Evolutionary conservation across 208 protist species (phyloP).

Genomic region (Leishmania tarentolae): DNA sequence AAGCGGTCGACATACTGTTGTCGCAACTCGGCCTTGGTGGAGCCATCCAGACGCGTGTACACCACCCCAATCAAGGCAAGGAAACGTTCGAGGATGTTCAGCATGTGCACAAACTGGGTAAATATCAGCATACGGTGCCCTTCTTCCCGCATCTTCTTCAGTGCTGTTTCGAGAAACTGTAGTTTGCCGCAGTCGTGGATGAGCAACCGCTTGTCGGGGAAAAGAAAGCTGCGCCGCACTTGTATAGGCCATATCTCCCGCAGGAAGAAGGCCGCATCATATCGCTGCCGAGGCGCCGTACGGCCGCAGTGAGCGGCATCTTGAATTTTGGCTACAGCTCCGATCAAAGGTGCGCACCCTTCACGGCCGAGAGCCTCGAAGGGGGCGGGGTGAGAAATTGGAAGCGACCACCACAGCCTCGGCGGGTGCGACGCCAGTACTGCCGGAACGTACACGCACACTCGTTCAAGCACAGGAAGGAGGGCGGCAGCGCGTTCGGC

Average conservation of each 20-base stretch:
- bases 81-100: slow-evolving; percentile 98
- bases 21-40: slow-evolving; percentile 88
- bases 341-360: slow-evolving; percentile 46
- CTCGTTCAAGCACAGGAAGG: slow-evolving; percentile 47
- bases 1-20: slow-evolving; percentile 95
- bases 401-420: slow-evolving; percentile 47
- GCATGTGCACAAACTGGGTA: slow-evolving; percentile 97
- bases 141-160: slow-evolving; percentile 74
- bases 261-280: slow-evolving; percentile 62
- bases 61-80: slow-evolving; percentile 87
- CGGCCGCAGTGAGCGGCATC: slow-evolving; percentile 5
- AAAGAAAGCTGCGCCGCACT: slow-evolving; percentile 82
- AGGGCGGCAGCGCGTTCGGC: slow-evolving; percentile 35
- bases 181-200: slow-evolving; percentile 98
- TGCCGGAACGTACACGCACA: slow-evolving; percentile 67
- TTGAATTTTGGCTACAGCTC: slow-evolving; percentile 17
- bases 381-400: slow-evolving; percentile 32
- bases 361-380: slow-evolving; percentile 31
- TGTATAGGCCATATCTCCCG: slow-evolving; percentile 75
- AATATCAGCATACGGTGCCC: slow-evolving; percentile 98
- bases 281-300: slow-evolving; percentile 24
- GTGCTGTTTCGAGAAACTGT: slow-evolving; percentile 86
- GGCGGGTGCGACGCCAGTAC: slow-evolving; percentile 42
- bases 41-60: slow-evolving; percentile 96
- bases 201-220: slow-evolving; percentile 95